Conservation (phyloP, 768 basidiomycete species). For the Russula vinacea region DNA sequence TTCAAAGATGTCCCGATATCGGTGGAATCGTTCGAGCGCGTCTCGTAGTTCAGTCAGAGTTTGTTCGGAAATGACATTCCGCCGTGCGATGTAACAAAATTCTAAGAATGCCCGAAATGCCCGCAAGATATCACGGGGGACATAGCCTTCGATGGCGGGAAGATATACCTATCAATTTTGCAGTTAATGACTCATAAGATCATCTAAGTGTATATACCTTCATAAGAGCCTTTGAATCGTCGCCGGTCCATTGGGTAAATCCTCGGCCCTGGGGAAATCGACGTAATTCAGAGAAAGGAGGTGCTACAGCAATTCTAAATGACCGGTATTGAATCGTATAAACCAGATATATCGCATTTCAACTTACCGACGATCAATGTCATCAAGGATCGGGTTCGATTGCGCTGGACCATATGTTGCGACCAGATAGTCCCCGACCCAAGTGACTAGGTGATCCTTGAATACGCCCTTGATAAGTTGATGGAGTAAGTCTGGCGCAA, state of each 20-base stretch:
- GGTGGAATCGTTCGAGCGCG: conserved; percentile 10
- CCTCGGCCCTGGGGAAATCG: background rate
- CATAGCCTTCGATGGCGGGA: conserved; percentile 18
- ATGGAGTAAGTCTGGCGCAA: background rate
- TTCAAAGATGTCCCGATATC: background rate
- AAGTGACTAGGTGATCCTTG: background rate
- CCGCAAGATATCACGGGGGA: conserved; percentile 19
- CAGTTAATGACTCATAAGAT: too few species aligned
- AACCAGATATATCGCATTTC: background rate
- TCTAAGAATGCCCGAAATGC: conserved; percentile 30
- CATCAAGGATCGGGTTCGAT: background rate
- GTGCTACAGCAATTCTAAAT: background rate
- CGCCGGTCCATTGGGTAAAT: conserved; percentile 6
- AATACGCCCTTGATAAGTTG: conserved; percentile 3
- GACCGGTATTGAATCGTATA: background rate
- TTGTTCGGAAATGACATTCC: conserved; percentile 2
- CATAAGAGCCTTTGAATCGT: background rate
- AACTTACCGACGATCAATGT: background rate
- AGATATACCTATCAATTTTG: conserved; percentile 36
- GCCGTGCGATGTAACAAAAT: conserved; percentile 32
- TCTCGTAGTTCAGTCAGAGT: conserved; percentile 19
- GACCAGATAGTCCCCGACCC: background rate
- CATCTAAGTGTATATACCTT: background rate
- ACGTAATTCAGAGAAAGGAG: background rate
- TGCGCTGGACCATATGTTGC: background rate